Base-by-base conservation (phyloP, 805 yeast genomes). In the Cephaloascus albidus region DNA sequence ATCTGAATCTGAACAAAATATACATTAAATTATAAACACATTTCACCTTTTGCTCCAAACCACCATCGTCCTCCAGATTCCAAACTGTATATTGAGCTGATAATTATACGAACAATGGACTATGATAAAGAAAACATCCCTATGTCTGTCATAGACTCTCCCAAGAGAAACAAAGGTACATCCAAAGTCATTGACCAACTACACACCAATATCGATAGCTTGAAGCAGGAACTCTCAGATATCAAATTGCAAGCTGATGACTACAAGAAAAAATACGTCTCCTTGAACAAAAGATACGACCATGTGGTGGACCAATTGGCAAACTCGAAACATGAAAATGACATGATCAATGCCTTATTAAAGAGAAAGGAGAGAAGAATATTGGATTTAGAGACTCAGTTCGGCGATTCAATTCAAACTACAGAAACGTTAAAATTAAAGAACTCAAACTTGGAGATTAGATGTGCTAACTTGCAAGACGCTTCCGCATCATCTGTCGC, bases 301-400 rank as follows among this genome's bases (percentile, higher is more conserved):
- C 62, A 70, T 40, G 61, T 73, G 39, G 68, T 76, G 28, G 86
- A 80, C 48, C 84, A 79, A 55, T 57, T 80, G 43, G 76, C 86
- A 23, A 79, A 78, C 45, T 65, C 83, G 31, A 81, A 81, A 55
- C 89, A 83, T 54, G 90, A 86, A 50, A 81, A 81, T 48, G 88
- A 84, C 45, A 81, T 81, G 63, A 66, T 82, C 34, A 80, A 74
- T 49, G 77, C 87, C 1, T 60, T 84, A 45, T 59, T 85, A 42
- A 76, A 72, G 44, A 64, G 94, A 38, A 83, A 84, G 50, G 87
- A 83, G 48, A 67, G 89, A 38, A 65, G 85, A 39, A 72, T 84
- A 19, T 50, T 63, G 23, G 90, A 82, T 46, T 59, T 85, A 48
- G 95, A 86, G 54, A 63, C 59, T 33, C 77, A 76, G 46, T 56